phyloP scores from a whole-genome alignment of 768 basidiomycete species.

The Boletus rubropictus region DNA sequence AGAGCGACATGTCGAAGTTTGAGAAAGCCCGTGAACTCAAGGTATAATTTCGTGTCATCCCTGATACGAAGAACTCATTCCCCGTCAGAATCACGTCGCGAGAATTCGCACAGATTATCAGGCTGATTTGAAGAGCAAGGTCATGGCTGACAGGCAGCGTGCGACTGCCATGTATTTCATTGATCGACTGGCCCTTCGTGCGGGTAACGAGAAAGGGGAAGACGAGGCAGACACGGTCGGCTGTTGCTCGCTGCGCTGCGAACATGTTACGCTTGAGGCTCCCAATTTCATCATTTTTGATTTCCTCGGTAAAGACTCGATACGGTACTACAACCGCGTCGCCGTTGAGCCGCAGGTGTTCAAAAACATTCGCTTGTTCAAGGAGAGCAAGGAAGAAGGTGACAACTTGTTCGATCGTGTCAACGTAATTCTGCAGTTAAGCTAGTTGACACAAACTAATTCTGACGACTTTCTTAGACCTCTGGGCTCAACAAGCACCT shows the following conservation, averaged over 20 bases:
- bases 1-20: conserved; percentile 96
- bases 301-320: conserved; percentile 98
- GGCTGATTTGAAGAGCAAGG: conserved; percentile 77
- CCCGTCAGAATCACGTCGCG: conserved; percentile 75
- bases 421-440: conserved; percentile 44
- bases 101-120: conserved; percentile 87
- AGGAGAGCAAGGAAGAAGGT: conserved; percentile 81
- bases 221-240: conserved; percentile 99
- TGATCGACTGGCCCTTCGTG: conserved; percentile 92
- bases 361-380: conserved; percentile 98
- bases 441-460: conserved; percentile 1
- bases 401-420: conserved; percentile 95
- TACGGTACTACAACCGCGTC: conserved; percentile 92
- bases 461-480: conserved; percentile 48
- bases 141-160: conserved; percentile 92
- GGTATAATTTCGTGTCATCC: conserved; percentile 37
- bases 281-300: conserved; percentile 90
- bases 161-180: conserved; percentile 99
- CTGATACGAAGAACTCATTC: conserved; percentile 4
- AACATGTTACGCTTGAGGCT: conserved; percentile 89
- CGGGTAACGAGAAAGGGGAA: conserved; percentile 98
- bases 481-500: conserved; percentile 86
- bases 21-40: conserved; percentile 97
- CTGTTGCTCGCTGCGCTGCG: conserved; percentile 94
- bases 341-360: conserved; percentile 88